A percentile compares a stretch with the other conserved stretches of the same genome.
These are phyloP conservation scores for Paulownia fortunei DNA, from an alignment of 257 asterid species.

Conservation along the genomic window DNA sequence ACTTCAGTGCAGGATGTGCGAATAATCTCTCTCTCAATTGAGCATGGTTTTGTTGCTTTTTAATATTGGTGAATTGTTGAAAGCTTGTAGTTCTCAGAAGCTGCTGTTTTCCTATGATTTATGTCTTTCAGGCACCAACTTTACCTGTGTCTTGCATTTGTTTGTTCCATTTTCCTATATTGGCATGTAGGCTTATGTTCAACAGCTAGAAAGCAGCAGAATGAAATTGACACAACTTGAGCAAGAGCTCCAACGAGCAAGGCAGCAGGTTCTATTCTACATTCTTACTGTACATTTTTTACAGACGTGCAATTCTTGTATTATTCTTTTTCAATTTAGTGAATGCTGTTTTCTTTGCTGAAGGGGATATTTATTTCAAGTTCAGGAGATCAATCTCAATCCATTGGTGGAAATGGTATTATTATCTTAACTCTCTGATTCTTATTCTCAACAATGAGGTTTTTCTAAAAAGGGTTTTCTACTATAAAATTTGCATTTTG, in stretches of 20 bases:
- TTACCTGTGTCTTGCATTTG: neutral
- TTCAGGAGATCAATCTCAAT: constrained; percentile 87
- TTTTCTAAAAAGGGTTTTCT: constrained; percentile 4
- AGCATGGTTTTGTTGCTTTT: neutral
- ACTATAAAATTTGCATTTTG: neutral
- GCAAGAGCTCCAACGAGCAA: constrained; percentile 98
- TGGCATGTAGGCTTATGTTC: constrained; percentile 86
- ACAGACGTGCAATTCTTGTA: constrained; percentile 10
- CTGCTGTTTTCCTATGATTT: neutral
- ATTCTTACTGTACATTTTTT: constrained; percentile 20
- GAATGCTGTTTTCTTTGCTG: constrained; percentile 40
- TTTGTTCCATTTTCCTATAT: constrained; percentile 22
- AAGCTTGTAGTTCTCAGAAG: constrained; percentile 19
- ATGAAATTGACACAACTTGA: constrained; percentile 99
- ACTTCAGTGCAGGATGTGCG: too few species aligned
- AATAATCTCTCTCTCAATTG: constrained; percentile 42
- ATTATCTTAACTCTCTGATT: constrained; percentile 26
- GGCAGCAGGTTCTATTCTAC: constrained; percentile 80
- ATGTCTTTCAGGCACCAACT: constrained; percentile 13
- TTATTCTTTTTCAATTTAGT: constrained; percentile 32
- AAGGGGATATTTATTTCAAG: constrained; percentile 89
- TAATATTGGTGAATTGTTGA: too few species aligned
- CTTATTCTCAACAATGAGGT: constrained; percentile 15
- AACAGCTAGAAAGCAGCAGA: constrained; percentile 97
- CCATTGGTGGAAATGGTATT: constrained; percentile 80